Percentiles rank a stretch among this genome's conserved stretches.
Evolutionary conservation across 768 basidiomycete species (phyloP).

Genomic region (Rhizopogon rudus): DNA sequence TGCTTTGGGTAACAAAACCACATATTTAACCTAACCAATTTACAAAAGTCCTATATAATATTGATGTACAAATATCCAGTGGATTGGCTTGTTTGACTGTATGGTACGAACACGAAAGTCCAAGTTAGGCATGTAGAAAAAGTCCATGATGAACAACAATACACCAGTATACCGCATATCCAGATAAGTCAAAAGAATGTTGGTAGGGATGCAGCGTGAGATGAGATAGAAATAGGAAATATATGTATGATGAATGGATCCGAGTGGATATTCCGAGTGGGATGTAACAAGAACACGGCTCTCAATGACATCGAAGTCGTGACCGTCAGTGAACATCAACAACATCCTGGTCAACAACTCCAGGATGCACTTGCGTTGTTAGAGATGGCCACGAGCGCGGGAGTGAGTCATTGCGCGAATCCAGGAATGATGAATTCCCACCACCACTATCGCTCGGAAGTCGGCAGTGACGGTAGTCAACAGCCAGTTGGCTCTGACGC

Average conservation of each 20-base stretch:
- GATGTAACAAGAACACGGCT: not conserved
- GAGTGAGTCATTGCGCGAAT: no score
- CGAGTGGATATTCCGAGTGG: not conserved
- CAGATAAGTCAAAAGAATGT: not conserved
- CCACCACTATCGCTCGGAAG: slow-evolving; percentile 11
- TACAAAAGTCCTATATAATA: not conserved
- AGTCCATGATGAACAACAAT: not conserved
- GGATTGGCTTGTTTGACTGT: not conserved
- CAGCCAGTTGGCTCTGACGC: no score
- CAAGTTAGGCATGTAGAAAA: not conserved
- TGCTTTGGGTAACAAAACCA: no score
- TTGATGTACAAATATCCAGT: not conserved
- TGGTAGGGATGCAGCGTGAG: not conserved
- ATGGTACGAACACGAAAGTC: not conserved
- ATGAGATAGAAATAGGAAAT: not conserved
- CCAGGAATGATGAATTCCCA: not conserved
- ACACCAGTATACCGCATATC: not conserved
- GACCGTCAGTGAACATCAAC: not conserved
- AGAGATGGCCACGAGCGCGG: not conserved
- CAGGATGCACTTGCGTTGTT: not conserved
- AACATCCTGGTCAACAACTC: not conserved
- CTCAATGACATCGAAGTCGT: not conserved
- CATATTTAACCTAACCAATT: no score
- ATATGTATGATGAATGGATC: not conserved
- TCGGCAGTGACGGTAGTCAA: slow-evolving; percentile 1